A percentile compares a stretch with the other conserved stretches of the same genome.
These are phyloP conservation scores for Termitomyces sp. DNA, from an alignment of 1,284 basidiomycete species.

Conservation along the genomic window DNA sequence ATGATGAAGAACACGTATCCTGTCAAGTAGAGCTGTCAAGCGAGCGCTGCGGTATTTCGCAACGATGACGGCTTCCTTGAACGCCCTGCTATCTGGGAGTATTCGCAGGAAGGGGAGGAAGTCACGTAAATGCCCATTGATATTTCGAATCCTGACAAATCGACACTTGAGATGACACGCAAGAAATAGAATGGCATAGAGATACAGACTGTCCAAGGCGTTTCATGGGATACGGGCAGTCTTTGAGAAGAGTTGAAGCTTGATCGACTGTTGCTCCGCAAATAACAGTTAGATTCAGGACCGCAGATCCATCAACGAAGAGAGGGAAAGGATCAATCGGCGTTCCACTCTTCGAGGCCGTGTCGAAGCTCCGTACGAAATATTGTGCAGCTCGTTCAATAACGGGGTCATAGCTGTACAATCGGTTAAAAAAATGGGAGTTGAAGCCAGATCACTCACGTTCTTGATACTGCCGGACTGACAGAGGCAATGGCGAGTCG, in stretches of 20 bases:
- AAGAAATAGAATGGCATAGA: not conserved
- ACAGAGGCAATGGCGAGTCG: conserved; percentile 15
- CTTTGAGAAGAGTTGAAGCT: conserved; percentile 9
- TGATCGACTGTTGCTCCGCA: conserved; percentile 11
- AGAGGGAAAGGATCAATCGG: conserved; percentile 14
- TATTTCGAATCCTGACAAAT: conserved; percentile 13
- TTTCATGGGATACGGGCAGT: conserved; percentile 16
- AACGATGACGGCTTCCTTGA: conserved; percentile 12
- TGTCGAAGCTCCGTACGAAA: conserved; percentile 9
- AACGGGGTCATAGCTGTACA: conserved; percentile 9
- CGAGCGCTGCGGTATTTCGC: conserved; percentile 13
- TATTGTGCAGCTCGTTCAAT: conserved; percentile 13
- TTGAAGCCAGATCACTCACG: not conserved
- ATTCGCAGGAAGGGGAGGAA: conserved; percentile 15
- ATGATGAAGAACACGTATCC: conserved; percentile 2
- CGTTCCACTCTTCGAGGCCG: conserved; percentile 4
- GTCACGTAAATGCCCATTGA: conserved; percentile 14
- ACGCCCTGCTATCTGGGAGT: conserved; percentile 10
- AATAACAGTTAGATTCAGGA: conserved; percentile 12
- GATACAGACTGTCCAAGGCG: conserved; percentile 14
- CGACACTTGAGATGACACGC: not conserved
- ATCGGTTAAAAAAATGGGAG: not conserved
- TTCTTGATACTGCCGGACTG: conserved; percentile 11
- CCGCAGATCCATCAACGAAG: conserved; percentile 11
- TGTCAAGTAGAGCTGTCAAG: conserved; percentile 7